Evolutionary conservation across 352 stramenopile genomes (phyloP).

Genomic region (Globisporangium spinosum): DNA sequence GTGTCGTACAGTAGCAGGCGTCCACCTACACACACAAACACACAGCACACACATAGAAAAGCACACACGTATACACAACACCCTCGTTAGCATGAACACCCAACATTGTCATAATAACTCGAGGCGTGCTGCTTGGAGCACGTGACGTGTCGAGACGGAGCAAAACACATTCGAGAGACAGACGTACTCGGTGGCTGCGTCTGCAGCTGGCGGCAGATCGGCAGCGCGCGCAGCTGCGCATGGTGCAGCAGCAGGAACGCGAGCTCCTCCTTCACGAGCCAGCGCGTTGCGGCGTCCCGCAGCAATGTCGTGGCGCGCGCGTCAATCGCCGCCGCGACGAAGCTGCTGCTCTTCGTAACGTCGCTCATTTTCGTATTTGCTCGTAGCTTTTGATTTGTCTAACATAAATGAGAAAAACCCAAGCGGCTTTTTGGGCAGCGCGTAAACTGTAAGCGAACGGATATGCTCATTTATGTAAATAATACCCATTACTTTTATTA

Average conservation of each 20-base stretch:
- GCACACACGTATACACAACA: background rate
- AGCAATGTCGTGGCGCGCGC: conserved; percentile 35
- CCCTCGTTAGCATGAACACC: background rate
- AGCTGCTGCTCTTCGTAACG: background rate
- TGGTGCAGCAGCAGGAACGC: conserved; percentile 66
- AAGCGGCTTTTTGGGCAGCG: background rate
- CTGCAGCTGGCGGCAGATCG: conserved; percentile 40
- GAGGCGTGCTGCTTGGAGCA: background rate
- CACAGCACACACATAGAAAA: background rate
- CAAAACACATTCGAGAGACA: background rate
- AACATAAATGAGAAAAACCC: too few species aligned
- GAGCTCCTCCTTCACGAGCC: conserved; percentile 85
- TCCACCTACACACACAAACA: conserved; percentile 34
- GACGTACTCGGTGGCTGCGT: conserved; percentile 52
- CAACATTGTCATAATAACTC: too few species aligned
- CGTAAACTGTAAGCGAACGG: background rate
- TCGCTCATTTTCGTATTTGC: background rate
- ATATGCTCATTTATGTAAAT: background rate
- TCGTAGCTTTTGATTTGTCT: background rate
- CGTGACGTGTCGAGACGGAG: background rate
- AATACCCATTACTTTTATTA: too few species aligned
- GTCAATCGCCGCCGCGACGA: conserved; percentile 16
- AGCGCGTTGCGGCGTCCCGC: conserved; percentile 49
- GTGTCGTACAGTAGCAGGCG: conserved; percentile 72
- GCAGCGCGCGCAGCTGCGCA: conserved; percentile 32